These are phyloP conservation scores for Fusarium sarcochroum DNA, from an alignment of 2,329 filamentous ascomycete genomes.

Conservation along the genomic window DNA sequence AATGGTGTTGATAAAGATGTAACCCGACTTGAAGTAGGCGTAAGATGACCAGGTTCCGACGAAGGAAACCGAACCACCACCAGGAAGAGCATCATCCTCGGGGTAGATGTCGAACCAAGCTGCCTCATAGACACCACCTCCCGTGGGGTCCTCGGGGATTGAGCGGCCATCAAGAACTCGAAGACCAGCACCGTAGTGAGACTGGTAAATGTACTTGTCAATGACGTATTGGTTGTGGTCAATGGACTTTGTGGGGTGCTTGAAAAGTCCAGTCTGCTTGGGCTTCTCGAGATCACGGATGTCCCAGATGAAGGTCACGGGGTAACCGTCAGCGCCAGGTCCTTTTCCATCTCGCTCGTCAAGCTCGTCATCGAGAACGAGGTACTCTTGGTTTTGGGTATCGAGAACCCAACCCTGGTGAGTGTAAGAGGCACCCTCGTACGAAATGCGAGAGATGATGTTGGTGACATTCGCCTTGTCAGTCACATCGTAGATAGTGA, in stretches of 20 bases:
- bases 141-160: constrained; percentile 59
- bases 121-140: constrained; percentile 60
- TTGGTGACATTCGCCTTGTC: constrained; percentile 61
- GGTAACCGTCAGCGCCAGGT: constrained; percentile 58
- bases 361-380: constrained; percentile 67
- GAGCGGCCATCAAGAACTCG: constrained; percentile 56
- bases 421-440: constrained; percentile 69
- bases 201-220: constrained; percentile 62
- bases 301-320: constrained; percentile 67
- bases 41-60: constrained; percentile 64
- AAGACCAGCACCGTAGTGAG: constrained; percentile 66
- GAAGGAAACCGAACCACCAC: constrained; percentile 58
- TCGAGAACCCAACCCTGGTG: constrained; percentile 71
- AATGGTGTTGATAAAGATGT: constrained; percentile 66
- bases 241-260: constrained; percentile 57
- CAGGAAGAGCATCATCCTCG: constrained; percentile 60
- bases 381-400: constrained; percentile 58
- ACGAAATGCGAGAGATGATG: constrained; percentile 66
- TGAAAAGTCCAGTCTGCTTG: constrained; percentile 59
- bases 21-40: constrained; percentile 63
- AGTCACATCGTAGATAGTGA: constrained; percentile 69
- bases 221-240: constrained; percentile 66
- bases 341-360: constrained; percentile 62
- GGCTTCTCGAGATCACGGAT: constrained; percentile 60
- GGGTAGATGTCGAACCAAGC: constrained; percentile 67